Base-by-base conservation (phyloP, 2,329 filamentous ascomycete species). In the Hypoxylon sp. region DNA sequence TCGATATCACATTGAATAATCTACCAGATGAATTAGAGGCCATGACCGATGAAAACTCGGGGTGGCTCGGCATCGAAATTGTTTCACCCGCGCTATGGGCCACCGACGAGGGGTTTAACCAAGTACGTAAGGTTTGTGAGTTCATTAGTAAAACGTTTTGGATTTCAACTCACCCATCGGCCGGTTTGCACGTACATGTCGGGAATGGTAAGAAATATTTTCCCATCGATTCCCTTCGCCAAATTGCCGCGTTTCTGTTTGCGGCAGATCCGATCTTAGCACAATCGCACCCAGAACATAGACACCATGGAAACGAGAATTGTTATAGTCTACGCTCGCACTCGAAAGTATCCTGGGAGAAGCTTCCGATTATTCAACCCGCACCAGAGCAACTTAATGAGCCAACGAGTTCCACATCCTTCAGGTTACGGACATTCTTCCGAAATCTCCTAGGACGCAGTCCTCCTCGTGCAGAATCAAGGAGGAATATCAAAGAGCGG, bases 101-200 rank as follows among this genome's bases (percentile, higher is more conserved):
- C 19, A 63, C 30, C 4, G 3, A 49, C 1, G 55, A 58, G 2
- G 60, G 46, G 1, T 63, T 66, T 9, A 34, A 52, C 6, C 36
- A 69, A 28, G 48, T 61, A 14, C 58, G 52, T 4, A 46, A 19
- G n/a, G 58, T 69, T 5, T 55, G 58, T 25, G 43, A 60, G 10
- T 67, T 60, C 11, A 17, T 69, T 4, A 30, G 52, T 7, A 55
- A 28, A 3, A 60, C 21, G 5, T 58, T 60, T 28, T 67, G 38
- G 60, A 63, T 23, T 14, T 25, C 14, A 11, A 55, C 60, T 5
- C 2, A n/a, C 1, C 7, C 4, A 1, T 2, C 23, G 1, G 43
- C 63, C 2, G 63, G 67, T 1, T 17, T 69, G 5, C 63, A 69
- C 7, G 36, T 69, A 3, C 67, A 67, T 38, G 63, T 69, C 5